These are phyloP conservation scores for Erodium trifolium DNA, from an alignment of 441 rosid genomes.

Conservation along the genomic window DNA sequence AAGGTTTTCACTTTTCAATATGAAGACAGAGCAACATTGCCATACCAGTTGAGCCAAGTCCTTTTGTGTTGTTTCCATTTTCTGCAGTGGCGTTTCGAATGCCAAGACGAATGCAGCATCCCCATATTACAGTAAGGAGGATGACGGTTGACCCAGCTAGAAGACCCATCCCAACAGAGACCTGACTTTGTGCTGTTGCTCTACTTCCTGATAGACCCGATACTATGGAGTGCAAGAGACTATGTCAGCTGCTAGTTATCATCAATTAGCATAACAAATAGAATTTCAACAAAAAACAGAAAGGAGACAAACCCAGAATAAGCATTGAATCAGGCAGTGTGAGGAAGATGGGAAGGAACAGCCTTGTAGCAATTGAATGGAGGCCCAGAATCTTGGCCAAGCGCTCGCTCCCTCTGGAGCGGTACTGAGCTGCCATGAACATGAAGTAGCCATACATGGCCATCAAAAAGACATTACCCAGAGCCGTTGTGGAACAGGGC, in stretches of 20 bases:
- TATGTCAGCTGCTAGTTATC: background rate
- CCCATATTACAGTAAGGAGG: constrained; percentile 88
- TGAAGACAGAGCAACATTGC: too few species aligned
- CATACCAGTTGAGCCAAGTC: constrained; percentile 53
- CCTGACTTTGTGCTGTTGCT: constrained; percentile 76
- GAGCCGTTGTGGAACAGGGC: constrained; percentile 70
- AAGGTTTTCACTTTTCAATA: too few species aligned
- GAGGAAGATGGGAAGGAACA: constrained; percentile 77
- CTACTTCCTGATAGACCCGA: constrained; percentile 82
- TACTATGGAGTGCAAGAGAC: constrained; percentile 31
- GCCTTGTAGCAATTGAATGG: constrained; percentile 62
- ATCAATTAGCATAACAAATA: too few species aligned
- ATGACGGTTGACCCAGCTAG: constrained; percentile 92
- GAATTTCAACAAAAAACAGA: background rate
- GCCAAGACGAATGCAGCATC: constrained; percentile 69
- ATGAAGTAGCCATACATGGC: constrained; percentile 72
- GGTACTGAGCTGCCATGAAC: constrained; percentile 67
- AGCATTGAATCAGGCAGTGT: constrained; percentile 97
- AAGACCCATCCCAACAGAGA: constrained; percentile 91
- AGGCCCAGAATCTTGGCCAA: constrained; percentile 81
- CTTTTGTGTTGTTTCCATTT: constrained; percentile 41
- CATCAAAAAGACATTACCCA: constrained; percentile 76
- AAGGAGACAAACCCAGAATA: constrained; percentile 49
- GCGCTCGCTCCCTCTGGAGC: constrained; percentile 84
- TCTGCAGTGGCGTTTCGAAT: constrained; percentile 39